phyloP scores from a whole-genome alignment of 805 yeast genomes.

The Pichia deserticola region DNA sequence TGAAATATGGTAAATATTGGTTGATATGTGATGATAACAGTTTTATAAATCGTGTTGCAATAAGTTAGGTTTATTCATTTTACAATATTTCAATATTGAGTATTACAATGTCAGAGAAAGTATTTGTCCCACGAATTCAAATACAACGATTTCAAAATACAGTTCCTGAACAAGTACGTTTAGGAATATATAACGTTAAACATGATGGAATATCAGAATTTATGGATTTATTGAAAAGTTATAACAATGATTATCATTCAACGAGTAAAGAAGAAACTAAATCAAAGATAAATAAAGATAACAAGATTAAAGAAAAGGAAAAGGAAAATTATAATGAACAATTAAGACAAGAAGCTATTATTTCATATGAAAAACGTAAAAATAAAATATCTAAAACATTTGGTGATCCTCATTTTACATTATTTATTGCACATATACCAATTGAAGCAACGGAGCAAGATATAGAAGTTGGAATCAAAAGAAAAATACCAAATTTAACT shows the following conservation, averaged over 20 bases:
- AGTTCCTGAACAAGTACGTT: conserved; percentile 2
- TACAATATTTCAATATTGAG: too few relatives aligned
- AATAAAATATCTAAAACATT: background rate
- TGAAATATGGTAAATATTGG: too few relatives aligned
- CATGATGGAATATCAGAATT: background rate
- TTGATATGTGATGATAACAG: too few relatives aligned
- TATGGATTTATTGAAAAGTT: background rate
- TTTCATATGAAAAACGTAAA: background rate
- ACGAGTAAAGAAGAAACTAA: background rate
- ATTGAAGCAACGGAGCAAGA: conserved; percentile 63
- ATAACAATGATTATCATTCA: background rate
- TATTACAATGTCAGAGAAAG: background rate
- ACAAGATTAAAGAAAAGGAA: background rate
- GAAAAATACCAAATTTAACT: conserved; percentile 57
- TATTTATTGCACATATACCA: conserved; percentile 69
- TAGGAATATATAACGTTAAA: background rate
- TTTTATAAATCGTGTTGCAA: too few relatives aligned
- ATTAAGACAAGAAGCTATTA: background rate
- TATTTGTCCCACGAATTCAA: background rate
- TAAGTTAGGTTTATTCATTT: too few relatives aligned
- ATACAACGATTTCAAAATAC: conserved; percentile 3
- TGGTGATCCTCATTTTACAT: conserved; percentile 72
- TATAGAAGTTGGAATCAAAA: conserved; percentile 53
- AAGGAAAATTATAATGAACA: background rate
- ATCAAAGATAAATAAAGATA: background rate